phyloP scores from a whole-genome alignment of 331 rosid genomes.

The Acacia pycnantha region DNA sequence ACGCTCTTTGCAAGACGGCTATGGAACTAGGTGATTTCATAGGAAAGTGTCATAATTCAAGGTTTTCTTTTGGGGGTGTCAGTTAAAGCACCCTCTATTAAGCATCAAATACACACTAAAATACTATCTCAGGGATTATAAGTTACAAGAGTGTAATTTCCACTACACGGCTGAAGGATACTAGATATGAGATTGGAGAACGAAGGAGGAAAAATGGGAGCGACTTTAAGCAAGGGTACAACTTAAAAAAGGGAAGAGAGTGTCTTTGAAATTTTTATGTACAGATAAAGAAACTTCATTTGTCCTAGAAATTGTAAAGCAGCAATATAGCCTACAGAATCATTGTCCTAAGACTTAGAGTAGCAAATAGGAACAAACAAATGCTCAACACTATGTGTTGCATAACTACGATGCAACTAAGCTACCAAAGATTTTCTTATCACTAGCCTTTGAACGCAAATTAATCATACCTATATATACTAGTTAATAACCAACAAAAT shows the following conservation, averaged over 20 bases:
- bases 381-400: neutral
- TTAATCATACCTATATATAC: neutral
- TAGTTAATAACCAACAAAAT: neutral
- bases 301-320: neutral
- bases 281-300: neutral
- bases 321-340: neutral
- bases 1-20: neutral
- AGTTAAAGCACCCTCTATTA: neutral
- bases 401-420: neutral
- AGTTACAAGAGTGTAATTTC: neutral
- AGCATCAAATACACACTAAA: neutral
- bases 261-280: neutral
- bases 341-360: neutral
- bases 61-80: neutral
- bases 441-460: neutral
- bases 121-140: neutral
- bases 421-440: neutral
- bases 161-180: neutral
- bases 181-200: neutral
- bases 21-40: neutral
- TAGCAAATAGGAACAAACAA: neutral
- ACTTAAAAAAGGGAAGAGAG: neutral
- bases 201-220: neutral
- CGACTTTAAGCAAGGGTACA: neutral
- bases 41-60: neutral